Percentiles rank a stretch among this genome's conserved stretches.
Evolutionary conservation across 345 rosid species (phyloP).

Genomic region (Firmiana major): DNA sequence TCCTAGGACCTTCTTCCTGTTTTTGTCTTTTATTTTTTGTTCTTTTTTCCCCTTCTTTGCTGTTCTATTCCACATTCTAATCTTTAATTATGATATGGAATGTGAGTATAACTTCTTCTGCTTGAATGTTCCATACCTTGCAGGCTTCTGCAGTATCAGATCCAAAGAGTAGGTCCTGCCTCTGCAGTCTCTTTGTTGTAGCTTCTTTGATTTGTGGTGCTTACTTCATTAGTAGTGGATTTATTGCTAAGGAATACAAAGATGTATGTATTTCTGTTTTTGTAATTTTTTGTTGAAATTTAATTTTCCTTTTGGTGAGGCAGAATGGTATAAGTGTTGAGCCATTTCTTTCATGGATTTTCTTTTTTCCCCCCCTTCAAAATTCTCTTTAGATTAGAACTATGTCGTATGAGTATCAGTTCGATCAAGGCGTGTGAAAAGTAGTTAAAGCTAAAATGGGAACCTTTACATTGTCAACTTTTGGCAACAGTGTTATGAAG

Average conservation of each 20-base stretch:
- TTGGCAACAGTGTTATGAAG: neutral
- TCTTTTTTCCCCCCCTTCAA: neutral
- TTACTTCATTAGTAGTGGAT: constrained; percentile 53
- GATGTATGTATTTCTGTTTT: constrained; percentile 42
- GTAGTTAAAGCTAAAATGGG: neutral
- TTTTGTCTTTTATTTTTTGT: neutral
- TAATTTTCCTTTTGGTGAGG: neutral
- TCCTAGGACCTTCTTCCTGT: neutral
- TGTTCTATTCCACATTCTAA: neutral
- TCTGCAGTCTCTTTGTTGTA: constrained; percentile 44
- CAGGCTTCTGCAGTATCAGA: constrained; percentile 42
- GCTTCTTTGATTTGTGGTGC: constrained; percentile 51
- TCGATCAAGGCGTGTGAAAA: neutral
- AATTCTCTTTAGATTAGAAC: neutral
- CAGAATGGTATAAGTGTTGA: neutral
- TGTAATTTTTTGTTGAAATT: neutral
- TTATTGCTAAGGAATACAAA: constrained; percentile 42
- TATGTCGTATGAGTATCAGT: neutral
- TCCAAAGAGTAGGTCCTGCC: constrained; percentile 49
- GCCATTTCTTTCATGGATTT: neutral
- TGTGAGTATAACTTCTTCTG: neutral
- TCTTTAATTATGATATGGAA: neutral
- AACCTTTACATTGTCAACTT: neutral
- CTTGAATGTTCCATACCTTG: constrained; percentile 2
- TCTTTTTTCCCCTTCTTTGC: neutral